Evolutionary conservation across 257 asterid genomes (phyloP).

Genomic region (Gynochthodes officinalis): DNA sequence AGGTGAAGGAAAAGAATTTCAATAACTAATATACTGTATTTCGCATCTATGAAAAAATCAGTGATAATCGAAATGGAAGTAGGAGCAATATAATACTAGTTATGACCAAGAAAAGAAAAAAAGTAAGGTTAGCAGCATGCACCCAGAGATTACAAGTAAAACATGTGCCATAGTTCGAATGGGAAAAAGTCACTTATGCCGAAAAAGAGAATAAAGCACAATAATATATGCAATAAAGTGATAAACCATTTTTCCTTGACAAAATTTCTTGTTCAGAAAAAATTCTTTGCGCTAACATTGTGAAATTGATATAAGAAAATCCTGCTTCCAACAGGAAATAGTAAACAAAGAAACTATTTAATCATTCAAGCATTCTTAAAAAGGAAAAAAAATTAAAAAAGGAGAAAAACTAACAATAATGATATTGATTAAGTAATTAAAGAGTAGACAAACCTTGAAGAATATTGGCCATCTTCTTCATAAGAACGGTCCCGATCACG

Average conservation of each 20-base stretch:
- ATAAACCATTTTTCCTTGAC: not conserved
- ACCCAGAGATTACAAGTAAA: not conserved
- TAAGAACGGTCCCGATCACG: constrained; percentile 47
- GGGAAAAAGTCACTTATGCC: not conserved
- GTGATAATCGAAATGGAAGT: not conserved
- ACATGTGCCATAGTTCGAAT: not conserved
- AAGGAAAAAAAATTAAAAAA: not conserved
- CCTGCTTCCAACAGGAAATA: constrained; percentile 1
- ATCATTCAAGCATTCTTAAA: not conserved
- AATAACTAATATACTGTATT: not conserved
- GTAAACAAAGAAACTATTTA: not conserved
- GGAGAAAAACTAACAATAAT: not conserved
- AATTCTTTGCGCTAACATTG: not conserved
- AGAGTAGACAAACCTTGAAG: constrained; percentile 60
- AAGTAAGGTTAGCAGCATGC: not conserved
- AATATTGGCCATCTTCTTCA: constrained; percentile 82
- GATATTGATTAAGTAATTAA: not conserved
- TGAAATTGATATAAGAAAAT: not conserved
- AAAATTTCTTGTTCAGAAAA: not conserved
- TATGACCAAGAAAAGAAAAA: not conserved
- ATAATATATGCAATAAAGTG: not conserved
- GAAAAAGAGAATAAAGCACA: not conserved
- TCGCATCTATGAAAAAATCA: not conserved
- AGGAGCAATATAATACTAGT: not conserved
- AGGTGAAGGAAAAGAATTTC: not conserved